Conservation (phyloP, 176 grass and related monocot genomes). For the Areca catechu region DNA sequence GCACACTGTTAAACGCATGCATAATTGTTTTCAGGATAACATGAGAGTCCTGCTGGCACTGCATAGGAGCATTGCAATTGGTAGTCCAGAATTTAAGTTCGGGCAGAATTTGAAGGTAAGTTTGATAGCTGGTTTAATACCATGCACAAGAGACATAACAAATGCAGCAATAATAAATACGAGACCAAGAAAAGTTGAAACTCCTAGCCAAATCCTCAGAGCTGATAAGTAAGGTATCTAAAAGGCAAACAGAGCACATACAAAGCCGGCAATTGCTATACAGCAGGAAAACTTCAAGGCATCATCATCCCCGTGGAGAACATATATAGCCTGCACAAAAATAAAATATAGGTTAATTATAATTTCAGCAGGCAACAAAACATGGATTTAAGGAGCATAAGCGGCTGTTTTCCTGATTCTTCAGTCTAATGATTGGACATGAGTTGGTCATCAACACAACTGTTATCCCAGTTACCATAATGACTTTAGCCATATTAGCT, state of each 20-base stretch:
- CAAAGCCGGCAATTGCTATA: conserved; percentile 67
- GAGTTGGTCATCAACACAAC: too few relatives aligned
- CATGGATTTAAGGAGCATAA: too few relatives aligned
- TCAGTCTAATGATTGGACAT: neutral
- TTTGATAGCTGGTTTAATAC: conserved; percentile 28
- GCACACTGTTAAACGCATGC: too few relatives aligned
- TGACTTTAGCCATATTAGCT: too few relatives aligned
- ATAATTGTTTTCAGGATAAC: too few relatives aligned
- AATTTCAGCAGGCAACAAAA: too few relatives aligned
- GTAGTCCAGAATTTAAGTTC: too few relatives aligned
- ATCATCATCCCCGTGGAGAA: conserved; percentile 63
- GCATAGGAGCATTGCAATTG: too few relatives aligned
- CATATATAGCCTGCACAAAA: conserved; percentile 63
- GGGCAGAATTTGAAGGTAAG: neutral
- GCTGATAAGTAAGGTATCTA: conserved; percentile 87
- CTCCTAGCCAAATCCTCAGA: conserved; percentile 82
- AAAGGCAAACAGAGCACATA: conserved; percentile 90
- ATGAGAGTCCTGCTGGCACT: too few relatives aligned
- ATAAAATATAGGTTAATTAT: conserved; percentile 8
- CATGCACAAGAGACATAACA: conserved; percentile 65
- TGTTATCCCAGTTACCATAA: too few relatives aligned
- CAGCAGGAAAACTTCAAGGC: conserved; percentile 87
- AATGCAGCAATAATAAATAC: conserved; percentile 71
- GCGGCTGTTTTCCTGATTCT: too few relatives aligned
- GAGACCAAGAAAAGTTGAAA: conserved; percentile 85